Percentiles rank a stretch among this genome's conserved stretches.
Conservation (phyloP, 192 early-diverging fungal species). For the Backusella westeae region DNA sequence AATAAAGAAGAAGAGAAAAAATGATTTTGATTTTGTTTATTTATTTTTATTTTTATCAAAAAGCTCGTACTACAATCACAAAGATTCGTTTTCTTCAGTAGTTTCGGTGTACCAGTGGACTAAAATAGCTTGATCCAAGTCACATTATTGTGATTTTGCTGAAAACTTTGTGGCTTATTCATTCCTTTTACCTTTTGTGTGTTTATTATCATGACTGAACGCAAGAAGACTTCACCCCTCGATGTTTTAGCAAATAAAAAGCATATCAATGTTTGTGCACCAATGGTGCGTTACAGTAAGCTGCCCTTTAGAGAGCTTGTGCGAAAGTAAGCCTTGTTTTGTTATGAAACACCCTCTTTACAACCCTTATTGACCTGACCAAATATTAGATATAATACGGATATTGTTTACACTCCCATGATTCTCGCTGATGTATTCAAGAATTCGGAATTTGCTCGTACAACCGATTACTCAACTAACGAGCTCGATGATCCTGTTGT, state of each 20-base stretch:
- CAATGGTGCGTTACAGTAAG: slow-evolving; percentile 98
- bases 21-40: background rate
- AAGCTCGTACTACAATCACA: background rate
- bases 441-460: slow-evolving; percentile 75
- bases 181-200: background rate
- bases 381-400: slow-evolving; percentile 70
- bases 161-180: background rate
- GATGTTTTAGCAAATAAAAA: slow-evolving; percentile 55
- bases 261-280: slow-evolving; percentile 83
- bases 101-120: background rate
- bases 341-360: background rate
- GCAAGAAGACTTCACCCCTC: slow-evolving; percentile 21
- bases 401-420: slow-evolving; percentile 95
- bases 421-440: slow-evolving; percentile 92
- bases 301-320: slow-evolving; percentile 88
- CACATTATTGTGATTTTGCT: background rate
- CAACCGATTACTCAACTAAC: slow-evolving; percentile 83
- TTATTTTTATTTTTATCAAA: background rate
- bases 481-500: slow-evolving; percentile 80
- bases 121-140: background rate
- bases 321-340: slow-evolving; percentile 57
- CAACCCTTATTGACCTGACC: background rate
- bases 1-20: background rate
- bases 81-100: background rate
- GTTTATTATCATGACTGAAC: background rate